Base-by-base conservation (phyloP, 2,329 filamentous ascomycete genomes). In the Cercospora sp. region DNA sequence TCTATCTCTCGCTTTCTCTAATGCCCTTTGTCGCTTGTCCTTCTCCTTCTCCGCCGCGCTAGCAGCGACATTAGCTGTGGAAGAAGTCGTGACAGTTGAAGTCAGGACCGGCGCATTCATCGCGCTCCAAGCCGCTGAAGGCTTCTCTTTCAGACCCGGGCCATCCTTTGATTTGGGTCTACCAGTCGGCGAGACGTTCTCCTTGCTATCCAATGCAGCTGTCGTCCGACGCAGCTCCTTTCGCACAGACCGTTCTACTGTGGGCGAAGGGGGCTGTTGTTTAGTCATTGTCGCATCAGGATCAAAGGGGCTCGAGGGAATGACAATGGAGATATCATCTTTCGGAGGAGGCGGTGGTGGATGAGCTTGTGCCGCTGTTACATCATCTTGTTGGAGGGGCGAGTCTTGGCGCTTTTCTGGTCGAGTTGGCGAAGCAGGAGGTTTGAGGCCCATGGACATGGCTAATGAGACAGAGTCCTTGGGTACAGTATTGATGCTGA, bases 401-500 rank as follows among this genome's bases (percentile, higher is more conserved):
- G 73, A 73, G 28, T 71, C 71, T 30, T 70, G 55, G n/a, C 69
- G 68, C 5, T 66, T 64, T 2, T 64, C 62, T 23, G 66, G 69
- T 18, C 62, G 51, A 18, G 65, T 66, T 2, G 68, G 70, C 16
- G 72, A 71, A 23, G 26, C 9, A n/a, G 68, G 70, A 13, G 64
- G 68, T 68, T 71, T 71, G 36, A 69, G 45, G 13, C 65, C 72
- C 71, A 68, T 72, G 18, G 68, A 71, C 53, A 71, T 58, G 2
- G 72, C 66, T 23, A 71, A 30, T 1, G 62, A 58, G 16, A 68
- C 23, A 12, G 67, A 42, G 3, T 71, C 70, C 20, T 69, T 71
- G 3, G 72, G 68, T 10, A 75, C 64, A 6, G 69, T 73, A 60
- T 77, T 77, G 60, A 75, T 71, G 60, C 69, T 75, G 30, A 77